Percentiles rank a stretch among this genome's conserved stretches.
phyloP scores from a whole-genome alignment of 331 rosid genomes.

The Phaseolus coccineus region DNA sequence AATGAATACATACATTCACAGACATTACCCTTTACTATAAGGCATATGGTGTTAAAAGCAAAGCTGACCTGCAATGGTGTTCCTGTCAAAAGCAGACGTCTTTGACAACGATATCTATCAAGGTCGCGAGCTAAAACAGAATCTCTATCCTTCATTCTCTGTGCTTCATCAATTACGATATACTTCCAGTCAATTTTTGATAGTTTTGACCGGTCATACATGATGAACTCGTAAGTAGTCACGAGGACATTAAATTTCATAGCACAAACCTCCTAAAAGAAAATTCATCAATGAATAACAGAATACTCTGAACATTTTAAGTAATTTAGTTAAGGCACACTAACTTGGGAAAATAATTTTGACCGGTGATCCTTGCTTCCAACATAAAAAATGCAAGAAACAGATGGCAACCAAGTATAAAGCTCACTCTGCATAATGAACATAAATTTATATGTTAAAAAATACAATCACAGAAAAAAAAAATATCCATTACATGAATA shows the following conservation, averaged over 20 bases:
- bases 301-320: conserved; percentile 30
- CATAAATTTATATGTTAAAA: conserved; percentile 39
- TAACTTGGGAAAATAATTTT: conserved; percentile 92
- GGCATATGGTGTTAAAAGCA: conserved; percentile 30
- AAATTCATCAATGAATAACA: conserved; percentile 31
- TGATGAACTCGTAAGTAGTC: conserved; percentile 99
- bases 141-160: conserved; percentile 98
- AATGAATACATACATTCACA: background rate
- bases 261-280: conserved; percentile 84
- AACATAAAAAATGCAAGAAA: conserved; percentile 91
- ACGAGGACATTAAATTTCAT: conserved; percentile 98
- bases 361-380: conserved; percentile 92
- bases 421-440: conserved; percentile 84
- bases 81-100: conserved; percentile 98
- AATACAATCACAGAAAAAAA: conserved; percentile 29
- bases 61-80: conserved; percentile 91
- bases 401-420: conserved; percentile 92
- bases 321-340: conserved; percentile 48
- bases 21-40: conserved; percentile 12
- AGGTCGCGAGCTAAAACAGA: conserved; percentile 98
- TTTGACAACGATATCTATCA: conserved; percentile 96
- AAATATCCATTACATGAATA: conserved; percentile 25
- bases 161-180: conserved; percentile 98
- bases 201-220: conserved; percentile 97
- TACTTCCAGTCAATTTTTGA: conserved; percentile 98